Conservation (phyloP, 1,139 yeast genomes). For the Kodamaea arcana region DNA sequence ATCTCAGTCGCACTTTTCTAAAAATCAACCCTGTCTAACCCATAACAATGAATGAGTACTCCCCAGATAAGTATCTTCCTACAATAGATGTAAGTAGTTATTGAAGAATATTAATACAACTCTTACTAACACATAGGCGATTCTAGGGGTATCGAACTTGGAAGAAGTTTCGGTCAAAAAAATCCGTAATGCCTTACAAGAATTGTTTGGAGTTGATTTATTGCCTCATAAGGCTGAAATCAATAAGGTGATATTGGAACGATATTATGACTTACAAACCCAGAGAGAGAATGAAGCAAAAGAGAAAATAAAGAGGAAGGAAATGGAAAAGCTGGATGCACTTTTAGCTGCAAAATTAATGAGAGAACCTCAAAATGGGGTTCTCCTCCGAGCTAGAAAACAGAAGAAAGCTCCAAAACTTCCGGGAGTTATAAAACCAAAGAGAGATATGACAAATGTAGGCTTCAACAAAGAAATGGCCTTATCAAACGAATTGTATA, state of each 20-base stretch:
- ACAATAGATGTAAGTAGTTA: slow-evolving; percentile 60
- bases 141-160: slow-evolving; percentile 68
- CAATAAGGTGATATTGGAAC: slow-evolving; percentile 55
- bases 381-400: slow-evolving; percentile 16
- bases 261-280: slow-evolving; percentile 52
- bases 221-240: slow-evolving; percentile 50
- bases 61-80: slow-evolving; percentile 45
- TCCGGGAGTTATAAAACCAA: slow-evolving; percentile 3
- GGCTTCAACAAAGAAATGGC: slow-evolving; percentile 37
- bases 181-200: slow-evolving; percentile 67
- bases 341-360: slow-evolving; percentile 45
- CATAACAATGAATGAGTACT: slow-evolving; percentile 16
- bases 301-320: slow-evolving; percentile 25
- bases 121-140: slow-evolving; percentile 49
- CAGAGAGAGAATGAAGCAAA: slow-evolving; percentile 27
- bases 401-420: slow-evolving; percentile 5
- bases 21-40: neutral
- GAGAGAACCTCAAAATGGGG: slow-evolving; percentile 27
- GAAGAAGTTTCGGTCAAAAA: slow-evolving; percentile 69
- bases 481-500: slow-evolving; percentile 49
- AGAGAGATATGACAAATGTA: slow-evolving; percentile 16
- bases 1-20: neutral
- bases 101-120: neutral
- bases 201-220: slow-evolving; percentile 57
- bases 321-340: slow-evolving; percentile 39